phyloP scores from a whole-genome alignment of 192 early-diverging fungal species.

The Backusella tuberculispora region DNA sequence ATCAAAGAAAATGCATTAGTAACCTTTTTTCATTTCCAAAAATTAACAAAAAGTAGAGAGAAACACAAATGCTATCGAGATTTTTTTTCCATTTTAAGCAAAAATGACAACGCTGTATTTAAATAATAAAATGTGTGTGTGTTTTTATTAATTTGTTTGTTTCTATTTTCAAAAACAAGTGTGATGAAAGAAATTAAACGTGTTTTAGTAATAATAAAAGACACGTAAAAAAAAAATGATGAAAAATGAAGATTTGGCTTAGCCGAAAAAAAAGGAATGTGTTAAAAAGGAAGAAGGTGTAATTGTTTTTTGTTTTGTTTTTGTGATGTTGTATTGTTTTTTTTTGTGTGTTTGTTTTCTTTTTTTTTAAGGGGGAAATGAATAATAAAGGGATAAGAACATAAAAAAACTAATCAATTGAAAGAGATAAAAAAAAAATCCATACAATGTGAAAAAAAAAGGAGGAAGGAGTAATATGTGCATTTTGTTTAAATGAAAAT shows the following conservation, averaged over 20 bases:
- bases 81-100: neutral
- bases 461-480: neutral
- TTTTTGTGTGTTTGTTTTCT: neutral
- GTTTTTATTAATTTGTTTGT: conserved; percentile 10
- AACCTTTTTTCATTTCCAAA: neutral
- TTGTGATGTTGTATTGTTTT: no score
- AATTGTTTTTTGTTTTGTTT: no score
- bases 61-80: neutral
- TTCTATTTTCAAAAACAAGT: conserved; percentile 15
- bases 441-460: conserved; percentile 10
- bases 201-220: neutral
- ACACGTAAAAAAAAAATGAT: neutral
- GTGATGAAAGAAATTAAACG: conserved; percentile 12
- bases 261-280: conserved; percentile 12
- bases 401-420: neutral
- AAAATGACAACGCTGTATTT: neutral
- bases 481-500: conserved; percentile 5
- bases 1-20: neutral
- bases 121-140: neutral
- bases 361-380: neutral
- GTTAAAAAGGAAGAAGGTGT: neutral
- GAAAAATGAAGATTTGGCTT: neutral
- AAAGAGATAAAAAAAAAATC: conserved; percentile 9
- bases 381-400: neutral
- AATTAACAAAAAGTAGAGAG: neutral